These are phyloP conservation scores for Takashimella koratensis DNA, from an alignment of 1,284 basidiomycete species.

Conservation along the genomic window DNA sequence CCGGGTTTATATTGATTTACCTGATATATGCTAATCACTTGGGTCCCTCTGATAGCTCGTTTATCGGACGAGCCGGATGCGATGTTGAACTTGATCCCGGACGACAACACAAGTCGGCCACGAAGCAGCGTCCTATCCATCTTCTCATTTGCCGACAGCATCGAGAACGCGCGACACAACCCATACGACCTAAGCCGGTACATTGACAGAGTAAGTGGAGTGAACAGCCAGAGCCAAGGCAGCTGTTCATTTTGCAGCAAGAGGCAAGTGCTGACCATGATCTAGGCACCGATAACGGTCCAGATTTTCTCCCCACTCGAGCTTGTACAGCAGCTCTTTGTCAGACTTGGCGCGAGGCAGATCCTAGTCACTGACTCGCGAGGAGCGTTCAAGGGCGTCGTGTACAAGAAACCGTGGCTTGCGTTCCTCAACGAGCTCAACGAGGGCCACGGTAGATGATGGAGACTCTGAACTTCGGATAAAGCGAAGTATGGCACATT, in stretches of 20 bases:
- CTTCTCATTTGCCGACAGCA: slow-evolving; percentile 43
- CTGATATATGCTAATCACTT: slow-evolving; percentile 6
- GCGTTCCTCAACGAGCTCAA: slow-evolving; percentile 72
- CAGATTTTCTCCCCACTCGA: slow-evolving; percentile 79
- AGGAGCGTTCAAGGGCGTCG: slow-evolving; percentile 80
- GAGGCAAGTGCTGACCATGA: slow-evolving; percentile 15
- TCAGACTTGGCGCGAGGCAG: slow-evolving; percentile 86
- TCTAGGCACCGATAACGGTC: slow-evolving; percentile 74
- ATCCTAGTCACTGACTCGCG: slow-evolving; percentile 77
- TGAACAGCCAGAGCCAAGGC: no score
- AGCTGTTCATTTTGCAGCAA: neutral
- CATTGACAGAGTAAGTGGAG: slow-evolving; percentile 72
- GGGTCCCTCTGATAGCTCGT: slow-evolving; percentile 58
- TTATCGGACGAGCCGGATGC: slow-evolving; percentile 70
- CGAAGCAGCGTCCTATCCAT: slow-evolving; percentile 33
- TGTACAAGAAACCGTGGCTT: slow-evolving; percentile 91
- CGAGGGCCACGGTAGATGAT: slow-evolving; percentile 34
- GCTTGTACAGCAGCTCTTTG: slow-evolving; percentile 85
- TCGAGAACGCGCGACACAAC: slow-evolving; percentile 51
- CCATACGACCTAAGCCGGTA: slow-evolving; percentile 81
- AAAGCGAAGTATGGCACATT: no score
- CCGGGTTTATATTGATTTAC: slow-evolving; percentile 7
- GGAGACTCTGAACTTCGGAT: neutral
- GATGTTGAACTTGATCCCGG: slow-evolving; percentile 60
- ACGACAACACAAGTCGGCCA: slow-evolving; percentile 21